Evolutionary conservation across 2,329 filamentous ascomycete genomes (phyloP).

Genomic region (Diaporthe citri): DNA sequence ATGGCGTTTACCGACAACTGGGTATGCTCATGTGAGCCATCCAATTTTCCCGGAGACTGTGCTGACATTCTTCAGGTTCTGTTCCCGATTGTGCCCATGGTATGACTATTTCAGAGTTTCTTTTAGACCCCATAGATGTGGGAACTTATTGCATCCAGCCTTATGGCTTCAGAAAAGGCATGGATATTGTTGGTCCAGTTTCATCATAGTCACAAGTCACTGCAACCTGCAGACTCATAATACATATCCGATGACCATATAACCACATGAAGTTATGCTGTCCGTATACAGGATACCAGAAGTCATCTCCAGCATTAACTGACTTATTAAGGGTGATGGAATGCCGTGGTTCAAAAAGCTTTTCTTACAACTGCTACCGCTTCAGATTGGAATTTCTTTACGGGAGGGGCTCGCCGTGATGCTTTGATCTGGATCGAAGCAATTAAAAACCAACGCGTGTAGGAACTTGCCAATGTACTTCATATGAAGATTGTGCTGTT

Average conservation of each 20-base stretch:
- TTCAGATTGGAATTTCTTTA: background rate
- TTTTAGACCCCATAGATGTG: too few relatives aligned
- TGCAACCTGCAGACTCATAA: too few relatives aligned
- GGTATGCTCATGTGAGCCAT: background rate
- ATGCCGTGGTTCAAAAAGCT: background rate
- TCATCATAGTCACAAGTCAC: background rate
- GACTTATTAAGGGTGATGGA: background rate
- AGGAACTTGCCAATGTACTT: background rate
- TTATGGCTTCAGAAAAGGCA: too few relatives aligned
- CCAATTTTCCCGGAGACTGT: background rate
- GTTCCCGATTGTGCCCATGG: background rate
- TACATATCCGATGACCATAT: too few relatives aligned
- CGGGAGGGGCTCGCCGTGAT: background rate
- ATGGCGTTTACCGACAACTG: conserved; percentile 3
- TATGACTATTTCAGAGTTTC: background rate
- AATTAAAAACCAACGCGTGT: background rate
- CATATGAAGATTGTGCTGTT: background rate
- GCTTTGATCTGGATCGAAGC: background rate
- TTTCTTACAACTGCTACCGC: background rate
- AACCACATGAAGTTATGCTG: too few relatives aligned
- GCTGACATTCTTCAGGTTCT: background rate
- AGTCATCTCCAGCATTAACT: too few relatives aligned
- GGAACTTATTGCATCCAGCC: too few relatives aligned
- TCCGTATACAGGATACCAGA: too few relatives aligned
- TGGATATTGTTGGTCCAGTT: background rate